Evolutionary conservation across 306 rosid genomes (phyloP), one percentile per base, ranked within the genome.

Genomic region (Casuarina glauca): DNA sequence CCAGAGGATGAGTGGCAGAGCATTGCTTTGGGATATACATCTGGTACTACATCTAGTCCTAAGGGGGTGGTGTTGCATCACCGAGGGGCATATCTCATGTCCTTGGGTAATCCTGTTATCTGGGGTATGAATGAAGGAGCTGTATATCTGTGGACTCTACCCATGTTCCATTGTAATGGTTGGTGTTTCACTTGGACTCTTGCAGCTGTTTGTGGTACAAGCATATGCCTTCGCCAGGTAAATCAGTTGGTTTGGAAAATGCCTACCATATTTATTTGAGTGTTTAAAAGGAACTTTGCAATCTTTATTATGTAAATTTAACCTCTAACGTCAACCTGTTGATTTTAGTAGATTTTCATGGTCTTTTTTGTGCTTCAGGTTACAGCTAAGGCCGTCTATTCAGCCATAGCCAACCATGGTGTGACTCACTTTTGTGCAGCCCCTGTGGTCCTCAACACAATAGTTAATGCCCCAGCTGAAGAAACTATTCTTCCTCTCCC

Each of bases 1-100:
- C 99, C 99, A 2, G 89, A 87, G 80, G 99, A 95, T 80, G 99
- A 95, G 91, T 95, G 99, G 97, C 97, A 93, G 86, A 95, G 99
- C 86, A 93, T 95, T 81, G 55, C 97, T 64, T 81, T 95, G 86
- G 97, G 97, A 63, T 95, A 95, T 80, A 95, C 99, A 7, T 95
- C 99, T 9, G 99, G 97, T 7, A 93, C 97, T 11, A 95, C 99
- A 1, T 89, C 99, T 61, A 95, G 93, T 80, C 99, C 99, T 0
- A 95, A 95, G 81, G 99, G 99, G 4, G 99, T 95, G 74, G 97
- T 95, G 3, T 83, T 95, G 79, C 89, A 89, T 76, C 97, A 95
- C 74, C 91, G 99, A 15, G 99, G 99, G 70, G 97, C 99, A 1
- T 91, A 92, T 80, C 51, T 84, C 70, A 89, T 89, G 92, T 74